Percentiles rank a stretch among this genome's conserved stretches.
These are phyloP conservation scores for Letharia lupina DNA, from an alignment of 495 filamentous ascomycete genomes.

Conservation along the genomic window DNA sequence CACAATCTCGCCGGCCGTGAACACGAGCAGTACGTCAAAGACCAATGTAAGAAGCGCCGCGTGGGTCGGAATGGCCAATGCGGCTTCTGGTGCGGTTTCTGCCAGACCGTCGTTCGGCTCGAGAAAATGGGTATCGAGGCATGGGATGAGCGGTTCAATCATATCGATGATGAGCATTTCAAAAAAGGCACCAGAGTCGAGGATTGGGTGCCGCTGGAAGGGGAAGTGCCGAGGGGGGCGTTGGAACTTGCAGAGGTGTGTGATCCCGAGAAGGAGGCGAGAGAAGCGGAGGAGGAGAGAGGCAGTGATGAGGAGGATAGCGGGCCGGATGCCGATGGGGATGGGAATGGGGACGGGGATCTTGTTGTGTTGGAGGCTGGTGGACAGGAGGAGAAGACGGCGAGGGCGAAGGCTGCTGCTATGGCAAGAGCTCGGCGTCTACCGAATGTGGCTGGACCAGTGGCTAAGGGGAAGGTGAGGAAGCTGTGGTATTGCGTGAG, in stretches of 20 bases:
- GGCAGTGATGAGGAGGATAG: conserved; percentile 9
- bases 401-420: background rate
- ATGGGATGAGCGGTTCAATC: conserved; percentile 73
- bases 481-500: background rate
- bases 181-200: conserved; percentile 43
- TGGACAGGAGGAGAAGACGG: background rate
- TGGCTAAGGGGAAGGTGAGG: background rate
- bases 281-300: background rate
- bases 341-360: background rate
- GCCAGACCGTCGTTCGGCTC: conserved; percentile 49
- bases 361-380: background rate
- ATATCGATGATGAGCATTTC: conserved; percentile 73
- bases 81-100: conserved; percentile 91
- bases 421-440: background rate
- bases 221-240: conserved; percentile 18
- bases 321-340: background rate
- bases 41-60: conserved; percentile 43
- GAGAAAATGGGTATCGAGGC: conserved; percentile 47
- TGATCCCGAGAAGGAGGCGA: conserved; percentile 31
- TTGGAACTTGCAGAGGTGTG: conserved; percentile 21
- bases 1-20: conserved; percentile 36
- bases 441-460: background rate
- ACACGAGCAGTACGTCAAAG: conserved; percentile 34
- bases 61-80: conserved; percentile 62
- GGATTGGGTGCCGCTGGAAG: conserved; percentile 38